A percentile compares a stretch with the other conserved stretches of the same genome.
These are phyloP conservation scores for Tylopilus subfusipes DNA, from an alignment of 768 basidiomycete species.

Conservation along the genomic window DNA sequence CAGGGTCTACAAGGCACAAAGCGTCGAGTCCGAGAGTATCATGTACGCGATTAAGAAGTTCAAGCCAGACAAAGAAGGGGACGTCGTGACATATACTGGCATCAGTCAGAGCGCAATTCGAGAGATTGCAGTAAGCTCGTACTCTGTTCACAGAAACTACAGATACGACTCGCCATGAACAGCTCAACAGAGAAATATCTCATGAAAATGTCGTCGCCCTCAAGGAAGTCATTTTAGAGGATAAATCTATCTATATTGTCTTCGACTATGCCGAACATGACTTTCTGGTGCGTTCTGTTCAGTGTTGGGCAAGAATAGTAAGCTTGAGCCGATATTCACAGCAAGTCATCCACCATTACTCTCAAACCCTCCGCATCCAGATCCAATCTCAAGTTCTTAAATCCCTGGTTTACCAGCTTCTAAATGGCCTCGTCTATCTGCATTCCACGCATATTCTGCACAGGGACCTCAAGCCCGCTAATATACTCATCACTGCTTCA, in stretches of 20 bases:
- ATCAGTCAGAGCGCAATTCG: constrained; percentile 97
- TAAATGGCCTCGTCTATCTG: constrained; percentile 92
- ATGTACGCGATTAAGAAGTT: constrained; percentile 99
- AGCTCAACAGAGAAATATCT: constrained; percentile 86
- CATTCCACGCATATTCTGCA: constrained; percentile 95
- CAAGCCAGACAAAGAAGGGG: constrained; percentile 99
- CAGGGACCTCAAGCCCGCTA: constrained; percentile 97
- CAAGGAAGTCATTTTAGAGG: constrained; percentile 93
- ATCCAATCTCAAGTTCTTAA: constrained; percentile 82
- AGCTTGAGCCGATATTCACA: constrained; percentile 29
- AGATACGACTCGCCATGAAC: constrained; percentile 2
- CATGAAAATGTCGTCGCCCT: constrained; percentile 91
- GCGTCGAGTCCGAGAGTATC: constrained; percentile 60
- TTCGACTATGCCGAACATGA: constrained; percentile 99
- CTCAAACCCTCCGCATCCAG: constrained; percentile 76
- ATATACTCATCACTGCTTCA: constrained; percentile 87
- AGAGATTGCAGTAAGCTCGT: constrained; percentile 79
- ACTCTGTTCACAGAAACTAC: constrained; percentile 14
- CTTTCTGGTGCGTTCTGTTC: constrained; percentile 73
- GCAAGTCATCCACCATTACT: constrained; percentile 99
- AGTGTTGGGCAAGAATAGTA: background rate
- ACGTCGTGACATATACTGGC: constrained; percentile 91
- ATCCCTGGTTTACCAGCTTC: constrained; percentile 88
- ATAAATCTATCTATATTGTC: constrained; percentile 99
- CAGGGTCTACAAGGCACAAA: constrained; percentile 95